Percentiles rank a stretch among this genome's conserved stretches.
Evolutionary conservation across 305 asterid genomes (phyloP).

Genomic region (Fraxinus sp.): DNA sequence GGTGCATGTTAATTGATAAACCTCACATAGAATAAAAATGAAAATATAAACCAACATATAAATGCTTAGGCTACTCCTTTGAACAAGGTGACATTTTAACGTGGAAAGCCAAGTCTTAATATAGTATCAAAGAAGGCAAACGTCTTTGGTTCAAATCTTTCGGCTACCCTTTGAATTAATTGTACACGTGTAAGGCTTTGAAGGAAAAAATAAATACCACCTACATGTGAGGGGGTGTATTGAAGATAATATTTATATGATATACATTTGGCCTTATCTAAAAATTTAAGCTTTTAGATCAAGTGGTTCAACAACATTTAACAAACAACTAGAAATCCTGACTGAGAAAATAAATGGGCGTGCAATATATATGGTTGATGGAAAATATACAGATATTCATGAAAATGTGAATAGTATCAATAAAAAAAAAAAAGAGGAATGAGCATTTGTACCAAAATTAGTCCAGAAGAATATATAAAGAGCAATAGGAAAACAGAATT

Average conservation of each 20-base stretch:
- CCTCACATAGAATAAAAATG: background rate
- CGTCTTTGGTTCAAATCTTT: background rate
- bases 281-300: background rate
- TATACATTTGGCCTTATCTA: background rate
- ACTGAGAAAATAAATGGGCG: constrained; percentile 11
- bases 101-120: background rate
- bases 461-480: background rate
- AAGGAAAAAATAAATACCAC: background rate
- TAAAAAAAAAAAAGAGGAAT: background rate
- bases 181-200: background rate
- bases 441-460: background rate
- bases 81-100: background rate
- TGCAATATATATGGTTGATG: background rate
- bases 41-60: background rate
- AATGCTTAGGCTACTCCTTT: background rate
- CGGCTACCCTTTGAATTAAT: background rate
- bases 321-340: constrained; percentile 6
- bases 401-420: background rate
- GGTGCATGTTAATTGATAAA: background rate
- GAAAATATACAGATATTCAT: constrained; percentile 1
- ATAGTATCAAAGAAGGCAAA: background rate
- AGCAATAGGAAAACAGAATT: background rate
- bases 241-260: background rate
- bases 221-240: background rate
- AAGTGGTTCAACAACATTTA: background rate